A percentile compares a stretch with the other conserved stretches of the same genome.
Conservation (phyloP, 1,284 basidiomycete genomes). For the Cerrena zonata region DNA sequence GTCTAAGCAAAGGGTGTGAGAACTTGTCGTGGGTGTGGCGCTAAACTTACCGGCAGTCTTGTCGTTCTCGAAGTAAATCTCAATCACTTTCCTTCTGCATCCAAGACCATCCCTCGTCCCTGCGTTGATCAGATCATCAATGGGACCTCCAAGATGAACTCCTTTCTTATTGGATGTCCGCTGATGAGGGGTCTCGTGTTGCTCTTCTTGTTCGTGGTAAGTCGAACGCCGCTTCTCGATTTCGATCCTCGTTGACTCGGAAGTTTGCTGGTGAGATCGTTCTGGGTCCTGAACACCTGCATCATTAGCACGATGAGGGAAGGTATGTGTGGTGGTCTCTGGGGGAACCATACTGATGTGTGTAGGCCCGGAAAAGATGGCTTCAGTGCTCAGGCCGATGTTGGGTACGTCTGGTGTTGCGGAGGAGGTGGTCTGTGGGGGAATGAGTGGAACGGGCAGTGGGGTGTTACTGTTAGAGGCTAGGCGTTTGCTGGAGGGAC, state of each 20-base stretch:
- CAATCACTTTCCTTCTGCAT: not conserved
- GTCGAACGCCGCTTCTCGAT: not conserved
- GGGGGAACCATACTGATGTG: not conserved
- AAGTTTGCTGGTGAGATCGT: not conserved
- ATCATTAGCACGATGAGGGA: not conserved
- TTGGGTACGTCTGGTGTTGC: not conserved
- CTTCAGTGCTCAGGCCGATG: not conserved
- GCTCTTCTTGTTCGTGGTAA: not conserved
- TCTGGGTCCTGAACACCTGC: not conserved
- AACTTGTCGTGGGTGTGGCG: not conserved
- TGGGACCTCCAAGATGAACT: not conserved
- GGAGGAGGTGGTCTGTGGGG: not conserved
- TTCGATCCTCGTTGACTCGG: not conserved
- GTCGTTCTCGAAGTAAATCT: not conserved
- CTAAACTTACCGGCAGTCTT: not conserved
- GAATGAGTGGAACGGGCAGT: not conserved
- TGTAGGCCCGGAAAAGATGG: not conserved
- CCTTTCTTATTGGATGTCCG: not conserved
- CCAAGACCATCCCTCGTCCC: not conserved
- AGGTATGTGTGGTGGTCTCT: too few species aligned
- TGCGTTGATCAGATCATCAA: constrained; percentile 1
- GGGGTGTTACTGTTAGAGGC: not conserved
- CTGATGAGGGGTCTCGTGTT: not conserved
- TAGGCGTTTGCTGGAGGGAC: not conserved
- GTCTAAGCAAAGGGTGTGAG: not conserved